Conservation (phyloP, 2,329 filamentous ascomycete genomes). For the Aulographum hederae region DNA sequence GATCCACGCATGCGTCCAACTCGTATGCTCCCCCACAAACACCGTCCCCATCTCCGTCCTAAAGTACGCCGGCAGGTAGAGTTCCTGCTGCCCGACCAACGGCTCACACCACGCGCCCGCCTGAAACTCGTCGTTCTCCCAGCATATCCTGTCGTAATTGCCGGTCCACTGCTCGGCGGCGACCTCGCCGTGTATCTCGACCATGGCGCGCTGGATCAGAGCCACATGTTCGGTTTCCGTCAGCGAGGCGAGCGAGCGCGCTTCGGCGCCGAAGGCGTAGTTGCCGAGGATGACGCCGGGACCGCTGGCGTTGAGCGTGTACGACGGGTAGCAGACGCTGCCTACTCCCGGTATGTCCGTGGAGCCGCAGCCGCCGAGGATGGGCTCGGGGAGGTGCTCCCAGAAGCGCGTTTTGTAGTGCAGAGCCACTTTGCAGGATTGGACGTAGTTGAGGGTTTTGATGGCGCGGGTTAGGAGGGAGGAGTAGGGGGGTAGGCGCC, state of each 20-base stretch:
- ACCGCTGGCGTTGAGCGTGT: conserved; percentile 44
- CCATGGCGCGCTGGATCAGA: conserved; percentile 45
- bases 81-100: conserved; percentile 43
- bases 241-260: conserved; percentile 27
- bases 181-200: conserved; percentile 45
- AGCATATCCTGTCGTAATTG: conserved; percentile 45
- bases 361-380: conserved; percentile 44
- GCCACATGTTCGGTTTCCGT: conserved; percentile 43
- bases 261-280: conserved; percentile 32
- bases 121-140: conserved; percentile 42
- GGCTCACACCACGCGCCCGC: conserved; percentile 45
- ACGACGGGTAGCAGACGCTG: conserved; percentile 47
- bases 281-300: conserved; percentile 43
- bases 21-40: conserved; percentile 49
- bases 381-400: conserved; percentile 34
- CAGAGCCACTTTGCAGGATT: conserved; percentile 40
- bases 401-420: conserved; percentile 49
- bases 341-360: conserved; percentile 44
- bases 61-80: conserved; percentile 57
- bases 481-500: conserved; percentile 37
- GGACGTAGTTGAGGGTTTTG: conserved; percentile 28
- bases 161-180: conserved; percentile 46
- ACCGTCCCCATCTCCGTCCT: conserved; percentile 51
- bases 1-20: conserved; percentile 56
- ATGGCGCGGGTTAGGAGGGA: conserved; percentile 31